Evolutionary conservation across 495 filamentous ascomycete genomes (phyloP).

Genomic region (Glarea lozoyensis): DNA sequence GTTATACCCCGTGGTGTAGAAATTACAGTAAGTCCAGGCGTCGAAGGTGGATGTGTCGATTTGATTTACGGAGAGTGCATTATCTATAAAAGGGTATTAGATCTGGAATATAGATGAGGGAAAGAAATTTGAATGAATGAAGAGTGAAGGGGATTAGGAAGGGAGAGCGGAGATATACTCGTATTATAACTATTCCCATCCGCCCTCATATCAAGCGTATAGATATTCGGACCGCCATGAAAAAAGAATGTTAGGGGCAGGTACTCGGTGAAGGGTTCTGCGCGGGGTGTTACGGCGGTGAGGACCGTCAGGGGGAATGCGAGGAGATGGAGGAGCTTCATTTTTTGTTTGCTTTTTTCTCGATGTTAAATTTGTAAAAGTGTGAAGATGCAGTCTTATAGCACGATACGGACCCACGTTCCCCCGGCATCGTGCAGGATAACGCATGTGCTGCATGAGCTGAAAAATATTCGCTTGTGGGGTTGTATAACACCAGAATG

Average conservation of each 20-base stretch:
- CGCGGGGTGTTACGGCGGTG: not conserved
- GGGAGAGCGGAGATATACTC: not conserved
- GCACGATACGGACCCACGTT: too few relatives aligned
- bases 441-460: too few relatives aligned
- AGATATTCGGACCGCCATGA: conserved; percentile 5
- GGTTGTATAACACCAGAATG: too few relatives aligned
- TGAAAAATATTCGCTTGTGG: too few relatives aligned
- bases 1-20: conserved; percentile 3
- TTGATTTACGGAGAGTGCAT: not conserved
- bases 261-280: conserved; percentile 1
- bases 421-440: too few relatives aligned
- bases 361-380: too few relatives aligned
- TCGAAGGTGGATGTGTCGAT: conserved; percentile 5
- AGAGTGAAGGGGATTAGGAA: not conserved
- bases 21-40: conserved; percentile 7
- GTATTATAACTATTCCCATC: conserved; percentile 12
- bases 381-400: too few relatives aligned
- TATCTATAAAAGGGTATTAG: too few relatives aligned
- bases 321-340: not conserved
- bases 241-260: conserved; percentile 10
- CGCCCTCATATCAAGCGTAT: conserved; percentile 5
- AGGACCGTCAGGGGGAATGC: not conserved
- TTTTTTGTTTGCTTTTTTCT: not conserved
- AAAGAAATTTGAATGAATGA: not conserved
- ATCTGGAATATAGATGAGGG: too few relatives aligned